Evolutionary conservation across 2,329 filamentous ascomycete species (phyloP).

Genomic region (Karstenula rhodostoma): DNA sequence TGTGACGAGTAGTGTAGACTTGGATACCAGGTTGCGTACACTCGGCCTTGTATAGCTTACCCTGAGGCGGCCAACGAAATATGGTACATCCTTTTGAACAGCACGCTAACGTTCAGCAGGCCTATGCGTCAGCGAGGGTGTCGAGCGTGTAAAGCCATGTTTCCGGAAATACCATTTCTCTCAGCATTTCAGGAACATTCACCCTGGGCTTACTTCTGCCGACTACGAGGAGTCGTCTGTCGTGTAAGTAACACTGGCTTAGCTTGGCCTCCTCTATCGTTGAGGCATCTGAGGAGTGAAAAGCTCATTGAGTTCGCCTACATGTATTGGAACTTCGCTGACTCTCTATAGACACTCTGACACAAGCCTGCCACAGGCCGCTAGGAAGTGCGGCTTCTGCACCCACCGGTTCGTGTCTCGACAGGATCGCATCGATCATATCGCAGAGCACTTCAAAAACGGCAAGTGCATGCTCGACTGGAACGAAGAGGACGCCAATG

Average conservation of each 20-base stretch:
- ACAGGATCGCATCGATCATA: conserved; percentile 49
- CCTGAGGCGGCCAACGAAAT: neutral
- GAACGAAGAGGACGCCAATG: conserved; percentile 40
- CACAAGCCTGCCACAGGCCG: conserved; percentile 38
- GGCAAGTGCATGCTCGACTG: conserved; percentile 51
- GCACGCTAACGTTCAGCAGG: conserved; percentile 42
- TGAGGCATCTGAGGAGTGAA: neutral
- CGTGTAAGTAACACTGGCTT: conserved; percentile 21
- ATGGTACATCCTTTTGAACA: conserved; percentile 4
- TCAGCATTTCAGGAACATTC: conserved; percentile 51
- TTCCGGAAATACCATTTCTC: conserved; percentile 49
- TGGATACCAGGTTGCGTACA: neutral
- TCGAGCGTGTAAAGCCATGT: conserved; percentile 47
- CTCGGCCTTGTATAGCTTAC: neutral
- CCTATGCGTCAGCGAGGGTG: conserved; percentile 40
- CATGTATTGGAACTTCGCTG: neutral
- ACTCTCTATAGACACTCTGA: conserved; percentile 29
- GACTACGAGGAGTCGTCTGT: conserved; percentile 43
- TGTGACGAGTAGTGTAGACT: neutral
- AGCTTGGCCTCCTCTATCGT: neutral
- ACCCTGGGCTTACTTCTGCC: conserved; percentile 40
- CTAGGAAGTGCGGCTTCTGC: conserved; percentile 47
- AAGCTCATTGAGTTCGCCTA: neutral
- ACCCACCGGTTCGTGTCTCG: conserved; percentile 42
- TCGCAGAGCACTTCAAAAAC: conserved; percentile 49